Evolutionary conservation across 345 rosid species (phyloP), one percentile per base, ranked within the genome.

Genomic region (Populus pruinosa): DNA sequence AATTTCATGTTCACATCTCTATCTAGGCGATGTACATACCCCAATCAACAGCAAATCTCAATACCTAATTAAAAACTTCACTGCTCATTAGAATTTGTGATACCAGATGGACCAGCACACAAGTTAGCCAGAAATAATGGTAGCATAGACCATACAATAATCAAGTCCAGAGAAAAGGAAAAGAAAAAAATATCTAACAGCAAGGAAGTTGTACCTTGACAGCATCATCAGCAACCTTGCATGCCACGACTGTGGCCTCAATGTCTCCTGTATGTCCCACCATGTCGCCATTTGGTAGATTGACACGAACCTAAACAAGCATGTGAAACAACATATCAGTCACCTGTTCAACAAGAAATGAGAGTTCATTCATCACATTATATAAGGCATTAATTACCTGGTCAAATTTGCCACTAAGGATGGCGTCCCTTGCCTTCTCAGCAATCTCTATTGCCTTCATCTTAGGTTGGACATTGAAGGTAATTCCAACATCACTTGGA

Each of bases 191-290:
- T 5, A 67, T 33, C 25, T 67, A 31, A 67, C 23, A 31, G 27
- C 72, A 69, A 18, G 11, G 64, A 59, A 47, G 8, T 62, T 16
- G 59, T 82, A 96, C 99, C 97, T 91, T 89, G 25, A 96, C 99
- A 33, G 95, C 95, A 6, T 83, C 89, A 82, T 96, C 98, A 64
- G 97, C 95, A 82, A 88, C 97, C 86, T 94, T 91, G 86, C 99
- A 96, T 3, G 90, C 97, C 64, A 94, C 94, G 43, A 89, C 76
- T 0, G 95, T 96, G 21, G 98, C 98, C 73, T 87, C 83, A 59
- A 96, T 88, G 69, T 96, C 98, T 83, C 99, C 98, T 0, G 98
- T 96, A 63, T 96, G 99, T 78, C 99, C 99, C 71, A 96, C 99
- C 99, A 93, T 93, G 87, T 96, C 98, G 71, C 97, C 62, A 77